phyloP scores from a whole-genome alignment of 2,329 filamentous ascomycete species.

The Diplodia sapinea region DNA sequence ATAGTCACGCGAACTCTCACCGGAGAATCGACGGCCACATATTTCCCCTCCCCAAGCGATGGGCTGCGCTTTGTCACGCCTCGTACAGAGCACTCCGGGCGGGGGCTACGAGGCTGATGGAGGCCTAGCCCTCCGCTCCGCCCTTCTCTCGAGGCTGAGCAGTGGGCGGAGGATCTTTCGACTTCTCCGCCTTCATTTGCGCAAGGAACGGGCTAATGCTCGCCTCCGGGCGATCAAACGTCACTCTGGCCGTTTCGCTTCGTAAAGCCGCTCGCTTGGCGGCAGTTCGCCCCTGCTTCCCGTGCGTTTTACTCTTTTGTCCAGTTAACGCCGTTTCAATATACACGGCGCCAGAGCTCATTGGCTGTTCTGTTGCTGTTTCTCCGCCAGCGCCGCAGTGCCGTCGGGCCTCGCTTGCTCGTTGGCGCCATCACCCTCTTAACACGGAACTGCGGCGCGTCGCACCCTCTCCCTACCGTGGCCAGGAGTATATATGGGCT shows the following conservation, averaged over 20 bases:
- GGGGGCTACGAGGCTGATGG: not conserved
- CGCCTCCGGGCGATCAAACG: slow-evolving; percentile 21
- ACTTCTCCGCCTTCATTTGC: slow-evolving; percentile 24
- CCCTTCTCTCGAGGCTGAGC: slow-evolving; percentile 4
- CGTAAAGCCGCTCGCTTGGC: slow-evolving; percentile 10
- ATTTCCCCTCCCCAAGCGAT: not conserved
- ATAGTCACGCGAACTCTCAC: not conserved
- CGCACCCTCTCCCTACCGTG: slow-evolving; percentile 8
- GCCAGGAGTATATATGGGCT: slow-evolving; percentile 26
- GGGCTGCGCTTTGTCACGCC: not conserved
- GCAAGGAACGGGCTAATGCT: slow-evolving; percentile 21
- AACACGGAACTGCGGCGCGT: slow-evolving; percentile 25
- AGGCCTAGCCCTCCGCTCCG: slow-evolving; percentile 17
- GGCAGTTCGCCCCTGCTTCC: slow-evolving; percentile 25
- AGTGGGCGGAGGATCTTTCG: slow-evolving; percentile 15
- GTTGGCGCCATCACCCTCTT: not conserved
- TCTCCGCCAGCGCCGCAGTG: slow-evolving; percentile 22
- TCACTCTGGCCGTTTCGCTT: slow-evolving; percentile 12
- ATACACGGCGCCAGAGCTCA: not conserved
- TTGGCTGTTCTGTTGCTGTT: slow-evolving; percentile 20
- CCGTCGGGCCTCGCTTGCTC: slow-evolving; percentile 26
- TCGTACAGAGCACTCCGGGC: not conserved
- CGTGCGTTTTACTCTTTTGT: slow-evolving; percentile 15
- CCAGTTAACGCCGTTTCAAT: slow-evolving; percentile 24
- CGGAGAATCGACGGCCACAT: not conserved